Base-by-base conservation (phyloP, 352 stramenopile species). In the Phytopythium kandeliae region DNA sequence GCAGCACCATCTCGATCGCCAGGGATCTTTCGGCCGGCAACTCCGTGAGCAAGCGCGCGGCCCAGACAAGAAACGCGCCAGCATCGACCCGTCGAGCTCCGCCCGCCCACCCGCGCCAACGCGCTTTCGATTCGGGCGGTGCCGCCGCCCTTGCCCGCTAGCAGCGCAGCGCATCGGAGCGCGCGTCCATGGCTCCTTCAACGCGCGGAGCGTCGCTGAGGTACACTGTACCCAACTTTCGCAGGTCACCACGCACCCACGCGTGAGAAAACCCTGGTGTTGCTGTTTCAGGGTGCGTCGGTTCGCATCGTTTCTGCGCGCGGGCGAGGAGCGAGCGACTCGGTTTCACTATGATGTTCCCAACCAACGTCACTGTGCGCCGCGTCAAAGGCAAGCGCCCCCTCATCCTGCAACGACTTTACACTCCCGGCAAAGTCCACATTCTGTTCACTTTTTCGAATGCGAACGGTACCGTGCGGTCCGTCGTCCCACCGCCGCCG, bases 401-500 rank as follows among this genome's bases (percentile, higher is more conserved):
- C 40, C 40, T 46, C 40, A 46, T 33, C 15, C 15, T 15, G 40
- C 40, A 46, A 46, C 40, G 5, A 17, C 1, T 0, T 31, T 46
- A 33, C 22, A 11, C 13, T 46, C 22, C 22, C 24, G 13, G 4
- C 12, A 49, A 33, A 37, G 43, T 49, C 8, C 2, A 49, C 28
- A 17, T 2, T 4, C 4, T 26, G 9, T 13, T 24, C 12, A 49
- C 43, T 37, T 49, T 4, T 13, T 25, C 43, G 43, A 34, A 22
- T 62, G 34, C 49, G 26, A 43, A 49, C 35, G 43, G 45, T 55
- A 49, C 42, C 15, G 36, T 44, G 26, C 40, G 6, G 3, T n/a
- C 45, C 11, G 12, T 49, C 34, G n/a, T n/a, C n/a, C n/a, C n/a
- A n/a, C n/a, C n/a, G n/a, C n/a, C n/a, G n/a, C n/a, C n/a, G n/a